These are phyloP conservation scores for Histomonas meleagridis DNA, from an alignment of 208 protist species.

Conservation along the genomic window DNA sequence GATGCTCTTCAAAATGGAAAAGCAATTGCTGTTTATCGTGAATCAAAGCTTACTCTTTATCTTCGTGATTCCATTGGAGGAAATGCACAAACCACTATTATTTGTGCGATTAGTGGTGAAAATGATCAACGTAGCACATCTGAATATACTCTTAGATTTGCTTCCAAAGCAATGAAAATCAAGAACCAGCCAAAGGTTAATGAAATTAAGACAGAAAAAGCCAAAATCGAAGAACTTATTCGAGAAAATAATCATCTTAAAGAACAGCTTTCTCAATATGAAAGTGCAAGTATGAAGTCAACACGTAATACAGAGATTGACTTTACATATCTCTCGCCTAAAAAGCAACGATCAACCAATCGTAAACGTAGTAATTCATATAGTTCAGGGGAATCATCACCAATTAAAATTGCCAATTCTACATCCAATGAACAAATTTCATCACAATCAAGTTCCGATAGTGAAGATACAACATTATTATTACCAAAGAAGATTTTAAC, in stretches of 20 bases:
- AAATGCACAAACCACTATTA: constrained; percentile 58
- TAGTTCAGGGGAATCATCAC: no score
- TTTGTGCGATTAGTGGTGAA: constrained; percentile 53
- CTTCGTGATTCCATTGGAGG: constrained; percentile 53
- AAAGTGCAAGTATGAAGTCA: not conserved
- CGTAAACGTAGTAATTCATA: no score
- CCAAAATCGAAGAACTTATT: constrained; percentile 61
- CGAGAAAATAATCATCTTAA: constrained; percentile 46
- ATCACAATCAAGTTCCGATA: not conserved
- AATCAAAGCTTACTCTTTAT: constrained; percentile 56
- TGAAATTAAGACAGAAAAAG: constrained; percentile 62
- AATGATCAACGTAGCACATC: constrained; percentile 55
- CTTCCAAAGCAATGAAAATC: constrained; percentile 62
- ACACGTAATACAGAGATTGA: no score
- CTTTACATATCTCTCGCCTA: not conserved
- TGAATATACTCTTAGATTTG: constrained; percentile 55
- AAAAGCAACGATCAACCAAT: not conserved
- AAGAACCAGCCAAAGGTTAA: constrained; percentile 67
- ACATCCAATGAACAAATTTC: not conserved
- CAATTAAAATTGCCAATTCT: not conserved
- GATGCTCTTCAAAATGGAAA: not conserved
- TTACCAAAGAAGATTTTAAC: not conserved
- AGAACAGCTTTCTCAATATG: not conserved
- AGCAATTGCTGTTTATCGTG: constrained; percentile 61
- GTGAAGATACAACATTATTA: not conserved